Conservation (phyloP, 2,329 filamentous ascomycete genomes). For the Fusarium pilosicola region DNA sequence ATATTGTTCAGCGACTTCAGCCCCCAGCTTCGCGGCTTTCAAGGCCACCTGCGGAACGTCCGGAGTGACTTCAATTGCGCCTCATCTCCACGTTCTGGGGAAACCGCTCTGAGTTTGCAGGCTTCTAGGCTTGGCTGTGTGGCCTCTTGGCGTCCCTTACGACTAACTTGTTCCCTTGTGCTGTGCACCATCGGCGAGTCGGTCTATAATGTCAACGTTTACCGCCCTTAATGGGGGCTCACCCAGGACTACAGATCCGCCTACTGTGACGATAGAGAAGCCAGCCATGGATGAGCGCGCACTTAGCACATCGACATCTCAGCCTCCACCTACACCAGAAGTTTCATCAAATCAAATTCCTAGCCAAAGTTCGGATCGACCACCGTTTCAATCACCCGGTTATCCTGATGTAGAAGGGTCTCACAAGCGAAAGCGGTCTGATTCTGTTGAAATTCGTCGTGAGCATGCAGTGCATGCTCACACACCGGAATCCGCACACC, state of each 20-base stretch:
- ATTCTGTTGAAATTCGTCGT: slow-evolving; percentile 63
- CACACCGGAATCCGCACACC: slow-evolving; percentile 48
- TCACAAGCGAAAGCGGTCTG: slow-evolving; percentile 77
- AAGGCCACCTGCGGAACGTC: slow-evolving; percentile 26
- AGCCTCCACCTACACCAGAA: slow-evolving; percentile 43
- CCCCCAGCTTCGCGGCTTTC: slow-evolving; percentile 12
- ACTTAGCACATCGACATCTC: slow-evolving; percentile 38
- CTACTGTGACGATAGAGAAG: slow-evolving; percentile 46
- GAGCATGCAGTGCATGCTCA: slow-evolving; percentile 49
- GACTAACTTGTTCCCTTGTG: not conserved
- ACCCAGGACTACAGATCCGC: slow-evolving; percentile 54
- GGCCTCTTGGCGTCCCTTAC: not conserved
- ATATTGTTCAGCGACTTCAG: not conserved
- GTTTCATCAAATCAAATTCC: slow-evolving; percentile 51
- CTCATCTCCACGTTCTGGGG: slow-evolving; percentile 1
- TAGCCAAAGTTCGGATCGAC: slow-evolving; percentile 53
- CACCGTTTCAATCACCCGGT: slow-evolving; percentile 52
- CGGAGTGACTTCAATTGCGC: slow-evolving; percentile 23
- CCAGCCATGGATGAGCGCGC: slow-evolving; percentile 49
- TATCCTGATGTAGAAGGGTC: slow-evolving; percentile 60
- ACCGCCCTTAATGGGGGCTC: slow-evolving; percentile 63
- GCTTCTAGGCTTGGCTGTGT: slow-evolving; percentile 2
- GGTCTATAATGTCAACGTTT: slow-evolving; percentile 59
- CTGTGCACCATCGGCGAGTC: slow-evolving; percentile 1
- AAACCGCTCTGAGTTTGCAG: not conserved